A percentile compares a stretch with the other conserved stretches of the same genome.
These are phyloP conservation scores for Penicillium diatomitis DNA, from an alignment of 495 filamentous ascomycete species.

Conservation along the genomic window DNA sequence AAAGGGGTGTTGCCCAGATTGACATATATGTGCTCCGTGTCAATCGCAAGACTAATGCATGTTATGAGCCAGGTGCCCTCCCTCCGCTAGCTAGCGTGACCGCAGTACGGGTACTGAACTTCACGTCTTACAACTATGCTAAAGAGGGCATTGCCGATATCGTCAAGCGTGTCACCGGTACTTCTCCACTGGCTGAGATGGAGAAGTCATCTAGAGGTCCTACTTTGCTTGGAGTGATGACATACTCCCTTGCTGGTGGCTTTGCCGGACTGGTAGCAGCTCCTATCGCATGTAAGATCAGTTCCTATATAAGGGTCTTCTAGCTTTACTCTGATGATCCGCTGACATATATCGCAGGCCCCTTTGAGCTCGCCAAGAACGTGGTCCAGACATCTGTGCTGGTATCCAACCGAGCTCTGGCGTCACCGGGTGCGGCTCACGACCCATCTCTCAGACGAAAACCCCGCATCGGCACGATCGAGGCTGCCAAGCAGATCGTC, in stretches of 20 bases:
- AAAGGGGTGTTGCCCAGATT: too few relatives aligned
- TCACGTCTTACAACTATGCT: constrained; percentile 80
- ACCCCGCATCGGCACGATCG: constrained; percentile 70
- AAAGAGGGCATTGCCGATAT: constrained; percentile 61
- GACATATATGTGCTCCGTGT: too few relatives aligned
- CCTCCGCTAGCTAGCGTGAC: constrained; percentile 83
- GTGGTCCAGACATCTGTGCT: constrained; percentile 85
- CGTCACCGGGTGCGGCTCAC: constrained; percentile 44
- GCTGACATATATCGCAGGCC: constrained; percentile 42
- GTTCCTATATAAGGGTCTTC: background rate
- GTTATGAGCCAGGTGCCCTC: constrained; percentile 49
- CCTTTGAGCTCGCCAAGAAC: constrained; percentile 90
- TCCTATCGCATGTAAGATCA: constrained; percentile 68
- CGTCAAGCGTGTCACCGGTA: constrained; percentile 46
- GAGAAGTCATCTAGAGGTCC: constrained; percentile 62
- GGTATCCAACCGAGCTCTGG: constrained; percentile 58
- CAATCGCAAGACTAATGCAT: too few relatives aligned
- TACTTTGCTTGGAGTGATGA: constrained; percentile 56
- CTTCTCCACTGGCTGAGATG: constrained; percentile 61
- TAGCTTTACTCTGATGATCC: background rate
- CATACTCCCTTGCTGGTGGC: constrained; percentile 70
- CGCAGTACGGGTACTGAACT: constrained; percentile 82
- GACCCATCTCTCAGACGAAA: constrained; percentile 57
- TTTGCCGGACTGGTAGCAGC: constrained; percentile 74
- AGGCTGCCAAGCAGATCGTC: constrained; percentile 71